Evolutionary conservation across 495 filamentous ascomycete genomes (phyloP).

Genomic region (Aspergillus ellipticus): DNA sequence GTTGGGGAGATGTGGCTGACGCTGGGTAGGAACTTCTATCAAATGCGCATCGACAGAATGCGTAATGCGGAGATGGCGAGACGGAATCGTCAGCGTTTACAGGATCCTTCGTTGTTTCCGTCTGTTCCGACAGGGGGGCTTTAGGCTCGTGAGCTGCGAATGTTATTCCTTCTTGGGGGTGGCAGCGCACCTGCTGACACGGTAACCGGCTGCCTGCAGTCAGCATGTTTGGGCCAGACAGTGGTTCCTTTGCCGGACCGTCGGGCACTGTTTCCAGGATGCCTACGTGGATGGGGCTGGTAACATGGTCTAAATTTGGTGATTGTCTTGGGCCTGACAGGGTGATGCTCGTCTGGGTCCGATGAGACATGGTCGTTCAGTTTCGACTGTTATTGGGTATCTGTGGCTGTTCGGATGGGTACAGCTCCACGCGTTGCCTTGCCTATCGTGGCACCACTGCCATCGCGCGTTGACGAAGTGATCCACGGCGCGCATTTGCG

Average conservation of each 20-base stretch:
- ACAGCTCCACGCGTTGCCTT: too few species aligned
- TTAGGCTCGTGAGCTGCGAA: constrained; percentile 15
- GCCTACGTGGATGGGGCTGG: too few species aligned
- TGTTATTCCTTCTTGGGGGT: background rate
- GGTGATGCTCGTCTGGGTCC: too few species aligned
- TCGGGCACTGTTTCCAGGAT: background rate
- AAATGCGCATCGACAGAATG: constrained; percentile 75
- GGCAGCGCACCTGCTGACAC: background rate
- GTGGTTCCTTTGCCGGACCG: background rate
- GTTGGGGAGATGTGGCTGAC: background rate
- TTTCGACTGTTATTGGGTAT: too few species aligned
- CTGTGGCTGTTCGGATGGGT: too few species aligned
- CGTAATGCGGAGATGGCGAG: constrained; percentile 76
- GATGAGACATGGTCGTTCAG: too few species aligned
- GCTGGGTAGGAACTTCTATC: constrained; percentile 69
- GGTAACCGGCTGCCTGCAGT: background rate
- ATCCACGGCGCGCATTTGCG: too few species aligned
- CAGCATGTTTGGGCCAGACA: background rate
- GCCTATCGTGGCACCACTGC: too few species aligned
- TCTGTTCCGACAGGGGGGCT: constrained; percentile 71
- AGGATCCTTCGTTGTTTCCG: constrained; percentile 75
- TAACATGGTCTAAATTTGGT: too few species aligned
- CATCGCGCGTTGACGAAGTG: too few species aligned
- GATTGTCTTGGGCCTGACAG: too few species aligned
- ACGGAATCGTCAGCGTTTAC: constrained; percentile 76